phyloP scores from a whole-genome alignment of 176 grass and related monocot species.

The Pontederia crassipes region DNA sequence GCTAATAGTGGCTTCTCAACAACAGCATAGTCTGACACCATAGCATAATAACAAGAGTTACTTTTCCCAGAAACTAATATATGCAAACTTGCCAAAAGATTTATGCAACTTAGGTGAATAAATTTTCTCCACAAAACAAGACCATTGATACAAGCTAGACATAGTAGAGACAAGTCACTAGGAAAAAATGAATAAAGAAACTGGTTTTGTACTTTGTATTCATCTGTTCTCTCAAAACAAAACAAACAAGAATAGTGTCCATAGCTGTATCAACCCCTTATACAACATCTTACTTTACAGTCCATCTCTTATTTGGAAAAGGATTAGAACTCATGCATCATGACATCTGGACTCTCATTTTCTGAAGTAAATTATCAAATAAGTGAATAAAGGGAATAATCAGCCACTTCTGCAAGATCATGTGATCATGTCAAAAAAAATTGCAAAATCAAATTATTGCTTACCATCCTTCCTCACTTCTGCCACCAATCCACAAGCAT shows the following conservation, averaged over 20 bases:
- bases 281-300: no score
- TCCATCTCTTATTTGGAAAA: not conserved
- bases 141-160: not conserved
- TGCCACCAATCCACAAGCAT: slow-evolving; percentile 77
- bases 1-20: slow-evolving; percentile 58
- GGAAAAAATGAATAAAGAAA: not conserved
- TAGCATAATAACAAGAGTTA: no score
- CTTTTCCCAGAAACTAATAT: no score
- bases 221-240: not conserved
- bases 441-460: not conserved
- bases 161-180: not conserved
- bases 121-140: no score
- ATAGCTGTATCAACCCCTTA: no score
- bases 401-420: not conserved
- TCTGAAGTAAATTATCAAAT: not conserved
- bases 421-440: not conserved
- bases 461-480: slow-evolving; percentile 91
- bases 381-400: not conserved
- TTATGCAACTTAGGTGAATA: no score
- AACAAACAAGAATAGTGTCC: no score
- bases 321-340: not conserved
- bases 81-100: no score
- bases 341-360: not conserved
- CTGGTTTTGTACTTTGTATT: not conserved
- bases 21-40: slow-evolving; percentile 72